Conservation (phyloP, 805 yeast genomes). For the Jamesozyma gamospora region DNA sequence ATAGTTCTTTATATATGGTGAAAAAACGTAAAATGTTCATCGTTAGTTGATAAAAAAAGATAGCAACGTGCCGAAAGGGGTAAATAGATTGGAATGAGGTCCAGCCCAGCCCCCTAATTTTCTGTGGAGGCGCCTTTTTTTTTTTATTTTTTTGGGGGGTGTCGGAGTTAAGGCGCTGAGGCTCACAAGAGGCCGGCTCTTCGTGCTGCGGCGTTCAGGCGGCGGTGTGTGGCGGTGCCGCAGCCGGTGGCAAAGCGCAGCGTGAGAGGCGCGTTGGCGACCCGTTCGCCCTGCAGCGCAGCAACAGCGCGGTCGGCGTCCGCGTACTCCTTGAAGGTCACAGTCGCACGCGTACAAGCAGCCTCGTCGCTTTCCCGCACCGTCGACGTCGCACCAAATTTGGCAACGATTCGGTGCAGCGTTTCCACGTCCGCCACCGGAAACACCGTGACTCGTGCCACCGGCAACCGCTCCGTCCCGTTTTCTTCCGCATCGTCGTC, state of each 20-base stretch:
- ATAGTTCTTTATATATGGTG: too few relatives aligned
- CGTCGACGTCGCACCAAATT: constrained; percentile 43
- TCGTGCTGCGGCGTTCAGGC: constrained; percentile 55
- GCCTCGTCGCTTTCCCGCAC: not conserved
- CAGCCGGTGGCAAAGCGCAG: constrained; percentile 21
- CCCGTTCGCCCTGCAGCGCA: constrained; percentile 54
- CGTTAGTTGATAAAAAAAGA: too few relatives aligned
- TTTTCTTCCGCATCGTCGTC: constrained; percentile 40
- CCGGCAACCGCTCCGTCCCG: constrained; percentile 48
- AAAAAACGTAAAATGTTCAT: too few relatives aligned
- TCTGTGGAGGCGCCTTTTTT: too few relatives aligned
- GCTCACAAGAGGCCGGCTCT: constrained; percentile 27
- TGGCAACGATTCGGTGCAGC: constrained; percentile 41
- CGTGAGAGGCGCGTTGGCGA: constrained; percentile 54
- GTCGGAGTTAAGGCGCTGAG: too few relatives aligned
- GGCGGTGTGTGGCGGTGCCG: constrained; percentile 32
- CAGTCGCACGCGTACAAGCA: constrained; percentile 1
- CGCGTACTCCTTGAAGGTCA: constrained; percentile 54
- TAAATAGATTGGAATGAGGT: too few relatives aligned
- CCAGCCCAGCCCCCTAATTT: too few relatives aligned
- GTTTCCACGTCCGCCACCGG: constrained; percentile 38
- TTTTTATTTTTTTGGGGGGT: too few relatives aligned
- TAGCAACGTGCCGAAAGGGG: too few relatives aligned
- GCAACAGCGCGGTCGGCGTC: constrained; percentile 63
- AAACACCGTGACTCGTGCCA: too few relatives aligned